These are phyloP conservation scores for Diplosphaera chodatii DNA, from an alignment of 139 green algal species.

Conservation along the genomic window DNA sequence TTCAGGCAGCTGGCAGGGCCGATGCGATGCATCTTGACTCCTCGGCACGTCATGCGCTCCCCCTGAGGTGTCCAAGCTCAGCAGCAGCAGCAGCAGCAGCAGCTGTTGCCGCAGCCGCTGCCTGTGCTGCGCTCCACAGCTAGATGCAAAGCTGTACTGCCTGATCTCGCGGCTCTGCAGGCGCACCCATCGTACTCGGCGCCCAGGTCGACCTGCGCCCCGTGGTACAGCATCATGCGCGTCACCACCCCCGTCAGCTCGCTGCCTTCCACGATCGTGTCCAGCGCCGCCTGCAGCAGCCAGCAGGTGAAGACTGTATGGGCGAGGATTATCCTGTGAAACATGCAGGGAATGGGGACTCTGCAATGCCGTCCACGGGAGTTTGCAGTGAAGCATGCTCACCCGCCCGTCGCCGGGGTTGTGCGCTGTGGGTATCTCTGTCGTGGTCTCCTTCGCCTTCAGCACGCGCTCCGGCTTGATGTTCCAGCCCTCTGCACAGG, in stretches of 20 bases:
- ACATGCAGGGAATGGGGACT: no score
- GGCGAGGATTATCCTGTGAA: no score
- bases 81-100: no score
- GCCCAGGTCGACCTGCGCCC: conserved; percentile 35
- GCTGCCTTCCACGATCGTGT: conserved; percentile 18
- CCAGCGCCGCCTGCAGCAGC: conserved; percentile 2
- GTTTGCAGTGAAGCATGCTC: no score
- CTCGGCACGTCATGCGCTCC: background rate
- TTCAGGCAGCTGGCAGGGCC: background rate
- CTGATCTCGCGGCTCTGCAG: no score
- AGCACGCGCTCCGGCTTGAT: background rate
- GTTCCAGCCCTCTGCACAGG: background rate
- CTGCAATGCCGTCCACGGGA: no score
- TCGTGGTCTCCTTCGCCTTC: conserved; percentile 11
- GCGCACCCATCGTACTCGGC: conserved; percentile 31
- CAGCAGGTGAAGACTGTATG: no score
- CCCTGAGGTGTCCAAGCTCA: no score
- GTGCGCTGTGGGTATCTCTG: background rate
- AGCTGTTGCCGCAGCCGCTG: no score
- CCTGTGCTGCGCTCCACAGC: background rate
- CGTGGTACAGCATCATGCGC: conserved; percentile 42
- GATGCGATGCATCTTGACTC: background rate
- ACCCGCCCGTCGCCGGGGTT: background rate
- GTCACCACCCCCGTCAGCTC: conserved; percentile 21
- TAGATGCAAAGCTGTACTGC: no score